These are phyloP conservation scores for Truncatella angustata DNA, from an alignment of 2,329 filamentous ascomycete species.

Conservation along the genomic window DNA sequence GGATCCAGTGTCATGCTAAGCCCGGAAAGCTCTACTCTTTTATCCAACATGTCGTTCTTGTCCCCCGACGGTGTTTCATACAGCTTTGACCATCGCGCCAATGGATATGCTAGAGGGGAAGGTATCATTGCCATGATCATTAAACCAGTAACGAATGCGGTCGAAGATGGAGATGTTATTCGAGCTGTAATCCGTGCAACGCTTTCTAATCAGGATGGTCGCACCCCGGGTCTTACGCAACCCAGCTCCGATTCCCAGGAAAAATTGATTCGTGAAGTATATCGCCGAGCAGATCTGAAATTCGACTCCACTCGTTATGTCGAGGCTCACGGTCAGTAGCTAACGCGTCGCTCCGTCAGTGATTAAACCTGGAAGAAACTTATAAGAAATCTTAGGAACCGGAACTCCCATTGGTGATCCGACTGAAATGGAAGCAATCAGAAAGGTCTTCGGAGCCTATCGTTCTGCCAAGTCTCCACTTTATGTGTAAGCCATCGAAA, in stretches of 20 bases:
- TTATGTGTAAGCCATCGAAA: too few relatives aligned
- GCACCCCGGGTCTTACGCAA: conserved; percentile 14
- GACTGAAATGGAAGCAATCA: conserved; percentile 29
- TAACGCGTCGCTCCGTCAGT: too few relatives aligned
- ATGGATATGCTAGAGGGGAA: conserved; percentile 40
- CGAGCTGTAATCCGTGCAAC: conserved; percentile 27
- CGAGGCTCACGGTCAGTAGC: conserved; percentile 23
- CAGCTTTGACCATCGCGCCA: conserved; percentile 8
- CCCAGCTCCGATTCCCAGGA: conserved; percentile 21
- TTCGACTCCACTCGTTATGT: conserved; percentile 12
- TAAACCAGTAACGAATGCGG: conserved; percentile 43
- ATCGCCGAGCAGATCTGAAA: conserved; percentile 12
- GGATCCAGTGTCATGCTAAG: conserved; percentile 23
- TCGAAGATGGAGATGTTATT: conserved; percentile 34
- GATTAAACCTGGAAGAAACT: too few relatives aligned
- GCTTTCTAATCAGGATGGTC: conserved; percentile 18
- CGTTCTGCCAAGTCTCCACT: conserved; percentile 6
- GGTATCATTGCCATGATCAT: conserved; percentile 46
- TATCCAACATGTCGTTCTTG: conserved; percentile 28
- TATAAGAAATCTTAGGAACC: too few relatives aligned
- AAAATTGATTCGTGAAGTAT: conserved; percentile 22
- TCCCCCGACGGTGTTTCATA: conserved; percentile 26
- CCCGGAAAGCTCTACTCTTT: conserved; percentile 15
- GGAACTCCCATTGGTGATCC: conserved; percentile 37
- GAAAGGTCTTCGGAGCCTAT: conserved; percentile 11